phyloP scores from a whole-genome alignment of 139 green algal species.

The Chlorella vulgaris region DNA sequence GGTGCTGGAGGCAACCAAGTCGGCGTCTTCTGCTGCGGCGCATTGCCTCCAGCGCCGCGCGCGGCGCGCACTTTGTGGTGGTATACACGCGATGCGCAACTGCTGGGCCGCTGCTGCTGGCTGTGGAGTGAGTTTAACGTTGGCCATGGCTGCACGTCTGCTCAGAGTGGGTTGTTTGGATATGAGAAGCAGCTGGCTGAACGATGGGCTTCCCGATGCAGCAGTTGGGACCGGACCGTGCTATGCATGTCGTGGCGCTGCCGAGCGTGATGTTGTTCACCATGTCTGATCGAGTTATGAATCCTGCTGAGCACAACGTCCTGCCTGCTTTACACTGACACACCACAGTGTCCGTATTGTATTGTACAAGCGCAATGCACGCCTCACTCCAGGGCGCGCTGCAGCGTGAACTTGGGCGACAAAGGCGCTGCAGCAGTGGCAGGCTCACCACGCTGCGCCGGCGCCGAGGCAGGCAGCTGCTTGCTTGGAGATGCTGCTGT shows the following conservation, averaged over 20 bases:
- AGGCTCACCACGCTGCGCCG: not conserved
- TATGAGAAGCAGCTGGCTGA: too few relatives aligned
- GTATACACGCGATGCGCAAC: not conserved
- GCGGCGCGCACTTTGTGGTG: not conserved
- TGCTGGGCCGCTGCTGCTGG: not conserved
- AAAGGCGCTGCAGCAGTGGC: not conserved
- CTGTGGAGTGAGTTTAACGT: too few relatives aligned
- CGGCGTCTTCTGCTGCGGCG: not conserved
- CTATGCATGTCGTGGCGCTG: too few relatives aligned
- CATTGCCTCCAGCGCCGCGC: not conserved
- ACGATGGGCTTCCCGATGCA: too few relatives aligned
- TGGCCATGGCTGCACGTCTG: too few relatives aligned
- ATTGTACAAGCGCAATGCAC: not conserved
- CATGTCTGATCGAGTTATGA: too few relatives aligned
- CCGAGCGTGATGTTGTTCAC: too few relatives aligned
- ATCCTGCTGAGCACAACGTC: too few relatives aligned
- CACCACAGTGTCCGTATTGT: too few relatives aligned
- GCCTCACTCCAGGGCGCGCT: slow-evolving; percentile 8
- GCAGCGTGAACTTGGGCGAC: slow-evolving; percentile 19
- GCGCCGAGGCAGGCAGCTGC: not conserved
- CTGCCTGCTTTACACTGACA: too few relatives aligned
- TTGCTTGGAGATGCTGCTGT: not conserved
- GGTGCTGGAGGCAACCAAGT: not conserved
- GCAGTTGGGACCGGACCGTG: too few relatives aligned
- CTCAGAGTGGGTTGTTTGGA: too few relatives aligned